A percentile compares a stretch with the other conserved stretches of the same genome.
phyloP scores from a whole-genome alignment of 1,139 yeast species.

The Pichia cactophila region DNA sequence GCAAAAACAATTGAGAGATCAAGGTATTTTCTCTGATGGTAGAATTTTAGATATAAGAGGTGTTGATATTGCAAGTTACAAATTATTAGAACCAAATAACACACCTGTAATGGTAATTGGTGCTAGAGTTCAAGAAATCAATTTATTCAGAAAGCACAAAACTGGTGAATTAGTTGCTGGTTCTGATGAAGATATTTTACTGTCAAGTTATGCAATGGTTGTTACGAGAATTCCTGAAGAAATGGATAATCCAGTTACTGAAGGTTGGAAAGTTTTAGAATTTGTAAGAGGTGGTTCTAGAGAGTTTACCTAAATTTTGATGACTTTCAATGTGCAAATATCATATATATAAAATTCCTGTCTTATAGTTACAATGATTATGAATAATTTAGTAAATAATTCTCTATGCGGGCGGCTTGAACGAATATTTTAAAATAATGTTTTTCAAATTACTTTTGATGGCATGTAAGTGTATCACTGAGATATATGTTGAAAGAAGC shows the following conservation, averaged over 20 bases:
- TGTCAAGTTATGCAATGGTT: constrained; percentile 94
- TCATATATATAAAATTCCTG: constrained; percentile 2
- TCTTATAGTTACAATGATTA: constrained; percentile 4
- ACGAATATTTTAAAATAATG: no score
- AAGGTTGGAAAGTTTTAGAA: constrained; percentile 96
- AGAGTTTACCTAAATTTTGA: constrained; percentile 54
- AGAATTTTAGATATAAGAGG: constrained; percentile 91
- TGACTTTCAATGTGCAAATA: not conserved
- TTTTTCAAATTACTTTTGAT: no score
- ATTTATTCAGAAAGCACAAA: constrained; percentile 78
- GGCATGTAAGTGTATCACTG: no score
- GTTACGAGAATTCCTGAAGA: constrained; percentile 90
- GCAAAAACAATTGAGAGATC: constrained; percentile 87
- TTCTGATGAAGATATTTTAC: constrained; percentile 84
- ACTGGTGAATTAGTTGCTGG: constrained; percentile 97
- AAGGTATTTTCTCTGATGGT: constrained; percentile 88
- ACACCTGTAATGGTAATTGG: constrained; percentile 90
- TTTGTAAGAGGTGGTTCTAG: constrained; percentile 93
- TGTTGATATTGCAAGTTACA: constrained; percentile 85
- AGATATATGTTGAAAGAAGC: not conserved
- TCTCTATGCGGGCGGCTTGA: not conserved
- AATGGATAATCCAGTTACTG: constrained; percentile 81
- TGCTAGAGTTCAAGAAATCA: constrained; percentile 95
- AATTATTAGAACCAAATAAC: constrained; percentile 84
- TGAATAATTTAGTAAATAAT: not conserved